Base-by-base conservation (phyloP, 371 early-diverging fungal species). In the Nematocida ausubeli region DNA sequence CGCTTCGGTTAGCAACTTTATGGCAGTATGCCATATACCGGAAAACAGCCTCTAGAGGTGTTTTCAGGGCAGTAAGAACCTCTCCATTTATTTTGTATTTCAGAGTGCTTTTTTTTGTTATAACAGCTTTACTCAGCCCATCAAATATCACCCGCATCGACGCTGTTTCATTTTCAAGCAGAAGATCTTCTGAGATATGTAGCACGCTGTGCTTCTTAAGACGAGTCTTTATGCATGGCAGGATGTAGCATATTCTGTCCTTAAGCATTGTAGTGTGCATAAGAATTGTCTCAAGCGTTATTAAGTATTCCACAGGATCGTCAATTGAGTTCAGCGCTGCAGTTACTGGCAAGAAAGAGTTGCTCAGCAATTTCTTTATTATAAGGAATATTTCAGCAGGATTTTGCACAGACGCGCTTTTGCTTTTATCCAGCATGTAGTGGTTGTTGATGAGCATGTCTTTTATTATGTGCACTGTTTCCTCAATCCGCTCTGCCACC, bases 251-350 rank as follows among this genome's bases (percentile, higher is more conserved):
- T 4, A 49, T 16, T n/a, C 51, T 50, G 5, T 42, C 51, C 28
- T 51, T 55, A 44, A 67, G 35, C 3, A 49, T 9, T 12, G 37
- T 4, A 4, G n/a, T 24, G 19, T 62, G 39, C 2, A 22, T 16
- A 0, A 35, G 0, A 2, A 51, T 24, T 12, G 44, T 42, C 28
- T 75, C 78, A n/a, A 47, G 19, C 55, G 80, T 66, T 28, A 32
- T 40, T 9, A 75, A 54, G 32, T 67, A 67, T 55, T 75, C 78
- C 69, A 54, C 26, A 0, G 67, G 66, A 67, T 75, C 67, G 30
- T 56, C 35, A 24, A 24, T 42, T 57, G 19, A 6, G 9, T 22
- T 14, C 12, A 72, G 39, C 22, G 28, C 65, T 14, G 16, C 47
- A 14, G 6, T 14, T 16, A 63, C 47, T 7, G 73, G 44, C 4